phyloP scores from a whole-genome alignment of 2,329 filamentous ascomycete genomes.

The Herpotrichia juniperi region DNA sequence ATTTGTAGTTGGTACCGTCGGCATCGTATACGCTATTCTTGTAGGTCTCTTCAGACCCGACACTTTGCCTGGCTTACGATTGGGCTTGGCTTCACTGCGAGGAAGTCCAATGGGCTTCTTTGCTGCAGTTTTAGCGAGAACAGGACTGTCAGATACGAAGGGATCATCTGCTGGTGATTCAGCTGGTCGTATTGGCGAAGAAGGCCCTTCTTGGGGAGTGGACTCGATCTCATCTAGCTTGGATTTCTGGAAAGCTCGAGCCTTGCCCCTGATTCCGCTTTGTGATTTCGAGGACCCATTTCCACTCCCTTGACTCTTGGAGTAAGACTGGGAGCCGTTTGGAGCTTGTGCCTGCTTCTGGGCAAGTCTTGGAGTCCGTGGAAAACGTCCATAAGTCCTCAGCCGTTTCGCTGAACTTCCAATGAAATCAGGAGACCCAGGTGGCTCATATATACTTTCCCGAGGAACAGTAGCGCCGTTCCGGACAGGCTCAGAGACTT shows the following conservation, averaged over 20 bases:
- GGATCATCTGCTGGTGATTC: neutral
- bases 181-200: neutral
- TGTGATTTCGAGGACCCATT: neutral
- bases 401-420: conserved; percentile 5
- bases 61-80: neutral
- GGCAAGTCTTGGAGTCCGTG: conserved; percentile 11
- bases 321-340: conserved; percentile 13
- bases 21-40: conserved; percentile 5
- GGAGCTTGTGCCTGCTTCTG: conserved; percentile 15
- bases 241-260: conserved; percentile 11
- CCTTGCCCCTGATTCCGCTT: neutral
- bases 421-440: neutral
- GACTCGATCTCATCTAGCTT: conserved; percentile 17
- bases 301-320: neutral
- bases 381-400: conserved; percentile 21
- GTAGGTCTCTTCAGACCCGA: conserved; percentile 5
- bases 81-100: neutral
- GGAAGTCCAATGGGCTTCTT: neutral
- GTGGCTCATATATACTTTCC: neutral
- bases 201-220: conserved; percentile 11
- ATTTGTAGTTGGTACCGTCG: neutral
- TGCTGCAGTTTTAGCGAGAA: neutral
- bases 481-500: neutral
- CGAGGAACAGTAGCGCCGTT: neutral
- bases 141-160: too few species aligned